Base-by-base conservation (phyloP, 331 rosid species). In the Acacia concinna region DNA sequence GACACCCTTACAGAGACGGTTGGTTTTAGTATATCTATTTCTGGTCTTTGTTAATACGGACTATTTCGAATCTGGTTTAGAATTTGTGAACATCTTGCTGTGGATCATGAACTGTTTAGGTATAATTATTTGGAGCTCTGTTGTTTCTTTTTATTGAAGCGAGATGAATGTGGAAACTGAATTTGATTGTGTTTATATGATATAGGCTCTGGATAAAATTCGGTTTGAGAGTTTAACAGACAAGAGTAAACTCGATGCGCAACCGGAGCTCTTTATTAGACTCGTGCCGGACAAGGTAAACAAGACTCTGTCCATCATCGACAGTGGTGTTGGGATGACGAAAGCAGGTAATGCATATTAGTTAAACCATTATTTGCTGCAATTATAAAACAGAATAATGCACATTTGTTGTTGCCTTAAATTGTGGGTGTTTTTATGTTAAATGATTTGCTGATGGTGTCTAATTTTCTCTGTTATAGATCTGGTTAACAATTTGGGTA, bases 401-500 rank as follows among this genome's bases (percentile, higher is more conserved):
- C 3, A 21, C 31, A 18, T 74, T n/a, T 8, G 5, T 37, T 67
- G n/a, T 23, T 5, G 8, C 0, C 32, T 5, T 8, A 13, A 21
- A 40, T 41, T 21, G 13, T 13, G 56, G 56, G 17, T 23, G 35
- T 17, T 9, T 10, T 4, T 20, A 17, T 44, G 25, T 4, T 27
- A 4, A 4, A 23, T 34, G 40, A 10, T 40, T 15, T 6, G 7
- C 6, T 56, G 34, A 7, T 3, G 0, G 5, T 4, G n/a, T 43
- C 73, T 32, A 3, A 32, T 21, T 56, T 52, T 17, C 0, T 13
- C 12, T 9, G 6, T 17, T 37, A 21, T 15, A 90, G 91, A 90
- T 82, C 79, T 90, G 89, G 91, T 90, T 77, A 90, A 88, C 78
- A 90, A 88, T 27, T 80, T 90, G 89, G 91, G 91, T 0, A 90